Evolutionary conservation across 371 early-diverging fungal species (phyloP), one percentile per base, ranked within the genome.

Genomic region (Neoconidiobolus thromboides): DNA sequence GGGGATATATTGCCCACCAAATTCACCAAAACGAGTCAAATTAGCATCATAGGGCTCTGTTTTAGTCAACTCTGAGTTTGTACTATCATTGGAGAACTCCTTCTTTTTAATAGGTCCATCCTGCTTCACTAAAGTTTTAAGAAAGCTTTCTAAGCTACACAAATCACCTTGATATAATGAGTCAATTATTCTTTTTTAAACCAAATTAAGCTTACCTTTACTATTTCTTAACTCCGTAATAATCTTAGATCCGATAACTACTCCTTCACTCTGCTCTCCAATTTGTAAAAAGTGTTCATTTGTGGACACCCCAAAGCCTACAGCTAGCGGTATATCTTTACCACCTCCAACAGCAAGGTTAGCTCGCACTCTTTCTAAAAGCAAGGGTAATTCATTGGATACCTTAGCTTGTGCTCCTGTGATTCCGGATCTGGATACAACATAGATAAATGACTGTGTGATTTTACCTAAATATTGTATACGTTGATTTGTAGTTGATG

Each of bases 1-100:
- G 40, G 97, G 93, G 2, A 93, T 88, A 68, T 94, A 96, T 62
- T 89, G 91, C 43, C 97, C 97, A 62, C 97, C 97, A 71, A 88
- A 96, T 36, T 87, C 80, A 62, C 97, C 97, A 65, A 89, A 96
- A 41, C 91, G 87, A 48, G 82, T 73, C 36, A 10, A 1, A 0
- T 56, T 39, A n/a, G 10, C 40, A 41, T 26, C 44, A 12, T 47
- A 26, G 2, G 10, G 41, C 43, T 46, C 43, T 36, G 53, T 46
- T 36, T 40, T 55, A 14, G 41, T 7, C 42, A 12, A n/a, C n/a
- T 43, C 44, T 3, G 51, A 38, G 10, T 12, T 9, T 38, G 26
- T 26, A 26, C 26, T 26, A 26, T 26, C 26, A 26, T 26, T 26
- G 26, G 26, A 26, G 26, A 26, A 26, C 47, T 47, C 47, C 7